Evolutionary conservation across 2,329 filamentous ascomycete genomes (phyloP).

Genomic region (Xylaria sp.): DNA sequence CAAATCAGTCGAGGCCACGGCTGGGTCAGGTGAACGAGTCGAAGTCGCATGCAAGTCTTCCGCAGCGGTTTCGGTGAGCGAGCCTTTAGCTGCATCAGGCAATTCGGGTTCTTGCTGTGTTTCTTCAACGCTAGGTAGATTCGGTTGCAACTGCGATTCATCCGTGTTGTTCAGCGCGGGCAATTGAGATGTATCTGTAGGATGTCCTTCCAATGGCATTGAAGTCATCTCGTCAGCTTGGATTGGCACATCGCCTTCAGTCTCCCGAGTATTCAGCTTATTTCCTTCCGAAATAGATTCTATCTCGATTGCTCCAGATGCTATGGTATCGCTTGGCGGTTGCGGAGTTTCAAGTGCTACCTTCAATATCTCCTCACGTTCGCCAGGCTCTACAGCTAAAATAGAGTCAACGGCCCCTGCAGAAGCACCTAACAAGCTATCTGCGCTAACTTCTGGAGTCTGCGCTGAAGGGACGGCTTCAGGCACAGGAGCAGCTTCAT

Average conservation of each 20-base stretch:
- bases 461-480: constrained; percentile 15
- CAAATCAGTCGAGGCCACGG: constrained; percentile 26
- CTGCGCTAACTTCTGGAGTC: background rate
- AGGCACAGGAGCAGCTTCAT: background rate
- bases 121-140: constrained; percentile 43
- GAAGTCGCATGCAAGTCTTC: constrained; percentile 39
- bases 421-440: constrained; percentile 1
- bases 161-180: constrained; percentile 38
- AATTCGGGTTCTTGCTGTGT: constrained; percentile 38
- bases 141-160: constrained; percentile 39
- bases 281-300: constrained; percentile 9
- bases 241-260: background rate
- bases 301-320: background rate
- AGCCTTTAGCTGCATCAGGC: constrained; percentile 36
- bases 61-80: constrained; percentile 31
- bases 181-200: constrained; percentile 33
- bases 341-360: background rate
- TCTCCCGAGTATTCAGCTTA: background rate
- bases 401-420: constrained; percentile 1
- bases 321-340: background rate
- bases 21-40: constrained; percentile 37
- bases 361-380: background rate
- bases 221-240: background rate
- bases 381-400: background rate
- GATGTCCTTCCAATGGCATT: background rate